Evolutionary conservation across 495 filamentous ascomycete genomes (phyloP).

Genomic region (Annulohypoxylon nitens): DNA sequence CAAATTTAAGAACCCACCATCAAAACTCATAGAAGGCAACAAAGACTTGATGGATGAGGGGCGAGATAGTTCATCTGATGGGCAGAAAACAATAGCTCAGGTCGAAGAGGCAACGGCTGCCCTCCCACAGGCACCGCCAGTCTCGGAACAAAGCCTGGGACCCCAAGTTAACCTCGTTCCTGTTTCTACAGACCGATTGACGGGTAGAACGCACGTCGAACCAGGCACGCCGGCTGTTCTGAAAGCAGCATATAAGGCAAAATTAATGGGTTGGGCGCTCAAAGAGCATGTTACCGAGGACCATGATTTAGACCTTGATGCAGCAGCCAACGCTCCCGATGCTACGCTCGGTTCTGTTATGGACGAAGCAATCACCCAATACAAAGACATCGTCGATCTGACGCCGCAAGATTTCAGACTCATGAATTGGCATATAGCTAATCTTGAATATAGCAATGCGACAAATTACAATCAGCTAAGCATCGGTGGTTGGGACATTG

Average conservation of each 20-base stretch:
- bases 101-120: constrained; percentile 71
- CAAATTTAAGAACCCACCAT: constrained; percentile 77
- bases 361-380: constrained; percentile 89
- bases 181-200: constrained; percentile 69
- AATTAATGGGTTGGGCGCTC: constrained; percentile 83
- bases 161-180: constrained; percentile 67
- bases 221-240: constrained; percentile 68
- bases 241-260: constrained; percentile 76
- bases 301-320: constrained; percentile 80
- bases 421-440: constrained; percentile 98
- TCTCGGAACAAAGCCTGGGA: constrained; percentile 62
- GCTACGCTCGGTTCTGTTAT: constrained; percentile 90
- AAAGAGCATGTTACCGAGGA: constrained; percentile 72
- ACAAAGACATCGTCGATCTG: constrained; percentile 83
- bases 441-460: constrained; percentile 97
- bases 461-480: constrained; percentile 87
- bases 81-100: constrained; percentile 76
- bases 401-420: constrained; percentile 88
- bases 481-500: constrained; percentile 94
- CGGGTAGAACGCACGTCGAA: constrained; percentile 70
- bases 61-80: constrained; percentile 78
- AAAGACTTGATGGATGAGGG: constrained; percentile 85
- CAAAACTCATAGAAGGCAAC: constrained; percentile 84
- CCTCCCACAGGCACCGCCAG: constrained; percentile 60
- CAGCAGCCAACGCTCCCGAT: constrained; percentile 66